A percentile compares a stretch with the other conserved stretches of the same genome.
These are phyloP conservation scores for Termitomyces sp. DNA, from an alignment of 768 basidiomycete species.

Conservation along the genomic window DNA sequence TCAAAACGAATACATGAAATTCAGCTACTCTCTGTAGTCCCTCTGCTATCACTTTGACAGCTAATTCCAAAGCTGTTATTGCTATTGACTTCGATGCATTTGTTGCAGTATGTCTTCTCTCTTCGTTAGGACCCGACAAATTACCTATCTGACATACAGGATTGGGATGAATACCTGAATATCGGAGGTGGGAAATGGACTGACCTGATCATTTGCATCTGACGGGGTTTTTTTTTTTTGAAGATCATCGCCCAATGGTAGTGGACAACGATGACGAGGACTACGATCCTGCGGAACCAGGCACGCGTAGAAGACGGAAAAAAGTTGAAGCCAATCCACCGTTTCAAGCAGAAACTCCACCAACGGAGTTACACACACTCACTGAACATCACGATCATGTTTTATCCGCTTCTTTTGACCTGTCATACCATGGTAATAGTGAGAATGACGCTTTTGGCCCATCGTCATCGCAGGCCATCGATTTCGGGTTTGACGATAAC, in stretches of 20 bases:
- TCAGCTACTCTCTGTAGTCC: conserved; percentile 25
- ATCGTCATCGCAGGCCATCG: conserved; percentile 54
- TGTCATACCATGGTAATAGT: conserved; percentile 41
- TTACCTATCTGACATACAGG: conserved; percentile 24
- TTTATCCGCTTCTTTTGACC: conserved; percentile 60
- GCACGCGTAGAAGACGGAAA: conserved; percentile 16
- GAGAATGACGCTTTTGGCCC: conserved; percentile 24
- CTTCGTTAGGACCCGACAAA: neutral
- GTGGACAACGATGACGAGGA: conserved; percentile 41
- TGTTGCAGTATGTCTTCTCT: conserved; percentile 41
- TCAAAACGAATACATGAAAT: neutral
- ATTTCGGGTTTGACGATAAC: conserved; percentile 48
- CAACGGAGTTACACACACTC: conserved; percentile 59
- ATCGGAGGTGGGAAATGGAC: conserved; percentile 29
- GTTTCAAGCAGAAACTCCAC: conserved; percentile 34
- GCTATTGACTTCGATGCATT: conserved; percentile 62
- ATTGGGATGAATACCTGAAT: conserved; percentile 61
- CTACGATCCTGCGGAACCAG: conserved; percentile 34
- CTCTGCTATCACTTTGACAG: conserved; percentile 45
- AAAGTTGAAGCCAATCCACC: conserved; percentile 17
- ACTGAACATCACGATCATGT: conserved; percentile 66
- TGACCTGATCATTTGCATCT: neutral
- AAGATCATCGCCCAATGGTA: conserved; percentile 5
- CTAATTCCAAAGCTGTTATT: conserved; percentile 44
- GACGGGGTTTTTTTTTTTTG: neutral